Percentiles rank a stretch among this genome's conserved stretches.
Evolutionary conservation across 257 asterid genomes (phyloP).

Genomic region (Petunia axillaris): DNA sequence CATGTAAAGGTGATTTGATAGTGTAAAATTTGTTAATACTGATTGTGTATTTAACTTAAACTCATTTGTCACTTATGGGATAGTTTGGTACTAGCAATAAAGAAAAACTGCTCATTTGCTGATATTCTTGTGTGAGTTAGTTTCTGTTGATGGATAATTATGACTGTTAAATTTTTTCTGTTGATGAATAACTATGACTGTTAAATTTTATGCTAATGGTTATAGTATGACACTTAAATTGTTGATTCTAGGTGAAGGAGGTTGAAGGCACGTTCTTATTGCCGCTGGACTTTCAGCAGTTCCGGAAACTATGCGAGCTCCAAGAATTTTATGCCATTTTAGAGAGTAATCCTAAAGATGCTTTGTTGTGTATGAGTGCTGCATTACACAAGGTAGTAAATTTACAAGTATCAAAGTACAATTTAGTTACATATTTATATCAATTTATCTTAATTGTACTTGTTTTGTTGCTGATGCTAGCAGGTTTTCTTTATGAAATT

Average conservation of each 20-base stretch:
- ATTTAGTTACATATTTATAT: neutral
- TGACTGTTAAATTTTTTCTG: neutral
- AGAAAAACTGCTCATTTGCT: neutral
- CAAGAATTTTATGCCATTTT: constrained; percentile 56
- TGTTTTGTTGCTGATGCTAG: constrained; percentile 4
- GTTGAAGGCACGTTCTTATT: constrained; percentile 58
- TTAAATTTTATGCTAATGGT: constrained; percentile 1
- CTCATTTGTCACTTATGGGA: neutral
- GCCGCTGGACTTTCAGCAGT: constrained; percentile 80
- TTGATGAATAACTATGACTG: neutral
- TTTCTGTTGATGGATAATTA: neutral
- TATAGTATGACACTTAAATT: constrained; percentile 21
- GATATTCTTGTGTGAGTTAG: neutral
- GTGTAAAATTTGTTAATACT: neutral
- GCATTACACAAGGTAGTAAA: constrained; percentile 77
- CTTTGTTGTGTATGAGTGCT: constrained; percentile 79
- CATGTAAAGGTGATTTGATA: no score
- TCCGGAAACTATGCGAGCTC: constrained; percentile 58
- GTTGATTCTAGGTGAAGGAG: constrained; percentile 65
- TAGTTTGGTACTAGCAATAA: neutral
- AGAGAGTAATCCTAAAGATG: constrained; percentile 77
- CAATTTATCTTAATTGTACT: constrained; percentile 2
- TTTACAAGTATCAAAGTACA: neutral
- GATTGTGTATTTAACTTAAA: neutral
- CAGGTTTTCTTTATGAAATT: constrained; percentile 57